Percentiles rank a stretch among this genome's conserved stretches.
phyloP scores from a whole-genome alignment of 345 rosid genomes.

The Pugionium cornutum region DNA sequence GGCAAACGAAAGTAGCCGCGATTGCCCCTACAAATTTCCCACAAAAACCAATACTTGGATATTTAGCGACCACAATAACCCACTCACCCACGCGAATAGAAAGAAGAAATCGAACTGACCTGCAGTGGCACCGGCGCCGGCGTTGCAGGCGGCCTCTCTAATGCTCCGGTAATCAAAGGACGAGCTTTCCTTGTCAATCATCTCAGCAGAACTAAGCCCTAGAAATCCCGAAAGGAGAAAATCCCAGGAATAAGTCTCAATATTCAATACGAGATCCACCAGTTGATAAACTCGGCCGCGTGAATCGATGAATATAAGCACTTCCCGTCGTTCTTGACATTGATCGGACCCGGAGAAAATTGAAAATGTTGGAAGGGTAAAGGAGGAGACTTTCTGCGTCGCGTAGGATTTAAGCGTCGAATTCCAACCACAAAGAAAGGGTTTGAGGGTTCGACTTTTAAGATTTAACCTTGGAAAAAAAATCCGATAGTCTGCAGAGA shows the following conservation, averaged over 20 bases:
- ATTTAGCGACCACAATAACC: not conserved
- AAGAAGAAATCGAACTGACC: slow-evolving; percentile 48
- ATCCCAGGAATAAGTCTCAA: slow-evolving; percentile 14
- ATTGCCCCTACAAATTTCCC: slow-evolving; percentile 56
- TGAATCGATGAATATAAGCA: slow-evolving; percentile 17
- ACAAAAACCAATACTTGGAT: not conserved
- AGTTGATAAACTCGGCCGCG: not conserved
- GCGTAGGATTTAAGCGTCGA: slow-evolving; percentile 33
- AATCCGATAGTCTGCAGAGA: slow-evolving; percentile 6
- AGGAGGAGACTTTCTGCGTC: slow-evolving; percentile 31
- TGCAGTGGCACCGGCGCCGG: slow-evolving; percentile 85
- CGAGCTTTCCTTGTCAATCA: slow-evolving; percentile 50
- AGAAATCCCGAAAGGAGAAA: slow-evolving; percentile 13
- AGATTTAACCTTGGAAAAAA: not conserved
- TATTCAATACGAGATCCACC: slow-evolving; percentile 22
- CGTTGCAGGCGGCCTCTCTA: slow-evolving; percentile 55
- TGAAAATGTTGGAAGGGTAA: slow-evolving; percentile 18
- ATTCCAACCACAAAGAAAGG: slow-evolving; percentile 15
- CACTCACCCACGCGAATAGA: not conserved
- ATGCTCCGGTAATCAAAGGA: slow-evolving; percentile 39
- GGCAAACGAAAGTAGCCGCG: slow-evolving; percentile 85
- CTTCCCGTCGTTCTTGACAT: slow-evolving; percentile 25
- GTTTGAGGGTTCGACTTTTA: not conserved
- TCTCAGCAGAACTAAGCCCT: slow-evolving; percentile 32
- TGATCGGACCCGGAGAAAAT: slow-evolving; percentile 27